Evolutionary conservation across 2,329 filamentous ascomycete genomes (phyloP).

Genomic region (Beauveria asiatica): DNA sequence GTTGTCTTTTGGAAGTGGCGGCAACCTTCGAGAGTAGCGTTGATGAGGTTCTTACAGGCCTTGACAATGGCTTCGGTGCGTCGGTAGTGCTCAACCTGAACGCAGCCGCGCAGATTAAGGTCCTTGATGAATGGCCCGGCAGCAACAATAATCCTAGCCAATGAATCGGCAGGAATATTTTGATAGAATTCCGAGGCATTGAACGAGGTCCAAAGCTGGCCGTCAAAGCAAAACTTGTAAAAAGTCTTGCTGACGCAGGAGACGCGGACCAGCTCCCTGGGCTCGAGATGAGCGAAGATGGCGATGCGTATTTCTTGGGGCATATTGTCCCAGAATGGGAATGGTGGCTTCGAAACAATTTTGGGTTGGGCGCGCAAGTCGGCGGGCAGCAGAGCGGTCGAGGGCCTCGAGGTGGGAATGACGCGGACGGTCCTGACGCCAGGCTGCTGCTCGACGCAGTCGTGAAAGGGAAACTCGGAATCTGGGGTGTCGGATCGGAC

Average conservation of each 20-base stretch:
- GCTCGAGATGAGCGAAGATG: conserved; percentile 66
- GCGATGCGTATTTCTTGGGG: conserved; percentile 75
- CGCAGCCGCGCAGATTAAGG: conserved; percentile 82
- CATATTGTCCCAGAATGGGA: conserved; percentile 71
- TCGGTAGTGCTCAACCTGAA: conserved; percentile 80
- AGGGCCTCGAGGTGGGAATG: conserved; percentile 28
- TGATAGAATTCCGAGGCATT: conserved; percentile 82
- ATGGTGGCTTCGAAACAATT: conserved; percentile 26
- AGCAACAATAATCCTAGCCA: conserved; percentile 75
- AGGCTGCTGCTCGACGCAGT: conserved; percentile 38
- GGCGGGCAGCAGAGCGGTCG: conserved; percentile 53
- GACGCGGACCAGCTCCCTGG: conserved; percentile 70
- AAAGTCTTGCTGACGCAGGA: conserved; percentile 73
- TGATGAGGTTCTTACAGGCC: conserved; percentile 77
- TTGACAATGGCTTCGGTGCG: conserved; percentile 68
- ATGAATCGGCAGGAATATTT: conserved; percentile 72
- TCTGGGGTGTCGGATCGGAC: conserved; percentile 31
- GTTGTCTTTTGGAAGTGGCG: conserved; percentile 72
- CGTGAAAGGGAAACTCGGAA: conserved; percentile 31
- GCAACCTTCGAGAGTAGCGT: conserved; percentile 83
- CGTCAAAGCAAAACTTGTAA: conserved; percentile 81
- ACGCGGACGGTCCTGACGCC: conserved; percentile 46
- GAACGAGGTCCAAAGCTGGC: conserved; percentile 81
- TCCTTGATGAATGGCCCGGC: conserved; percentile 87
- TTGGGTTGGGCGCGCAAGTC: conserved; percentile 35